phyloP scores from a whole-genome alignment of 2,329 filamentous ascomycete genomes.

The Hypoxylon sp. region DNA sequence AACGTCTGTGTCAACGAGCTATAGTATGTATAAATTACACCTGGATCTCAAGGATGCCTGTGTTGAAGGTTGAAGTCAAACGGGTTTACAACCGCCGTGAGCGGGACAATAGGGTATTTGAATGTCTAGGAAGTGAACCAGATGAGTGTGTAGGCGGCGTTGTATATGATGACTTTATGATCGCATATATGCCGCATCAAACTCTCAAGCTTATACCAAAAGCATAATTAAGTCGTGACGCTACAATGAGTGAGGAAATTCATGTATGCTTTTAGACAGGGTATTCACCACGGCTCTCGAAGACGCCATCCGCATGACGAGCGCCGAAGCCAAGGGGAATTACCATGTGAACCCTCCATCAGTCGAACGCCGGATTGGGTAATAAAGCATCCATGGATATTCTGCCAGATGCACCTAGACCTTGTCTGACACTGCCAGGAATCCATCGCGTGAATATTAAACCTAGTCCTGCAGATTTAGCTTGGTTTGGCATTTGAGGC shows the following conservation, averaged over 20 bases:
- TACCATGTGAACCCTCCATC: not conserved
- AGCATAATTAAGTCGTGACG: conserved; percentile 36
- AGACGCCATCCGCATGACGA: conserved; percentile 4
- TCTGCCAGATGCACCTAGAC: not conserved
- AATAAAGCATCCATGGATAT: not conserved
- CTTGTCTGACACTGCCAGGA: not conserved
- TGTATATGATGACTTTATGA: conserved; percentile 48
- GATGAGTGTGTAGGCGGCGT: not conserved
- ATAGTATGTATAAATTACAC: not conserved
- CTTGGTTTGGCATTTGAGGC: not conserved
- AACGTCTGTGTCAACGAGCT: not conserved
- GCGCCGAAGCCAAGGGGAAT: not conserved
- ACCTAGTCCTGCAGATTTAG: not conserved
- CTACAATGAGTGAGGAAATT: not conserved
- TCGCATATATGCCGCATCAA: conserved; percentile 24
- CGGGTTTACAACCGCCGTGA: not conserved
- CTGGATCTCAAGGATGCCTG: not conserved
- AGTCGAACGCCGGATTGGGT: not conserved
- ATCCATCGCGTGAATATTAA: not conserved
- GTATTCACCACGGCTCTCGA: not conserved
- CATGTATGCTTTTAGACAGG: not conserved
- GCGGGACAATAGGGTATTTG: conserved; percentile 29
- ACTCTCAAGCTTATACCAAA: conserved; percentile 21
- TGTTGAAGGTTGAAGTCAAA: not conserved
- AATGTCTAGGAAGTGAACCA: conserved; percentile 24